These are phyloP conservation scores for Rhodotorula sp. DNA, from an alignment of 1,284 basidiomycete genomes.

Conservation along the genomic window DNA sequence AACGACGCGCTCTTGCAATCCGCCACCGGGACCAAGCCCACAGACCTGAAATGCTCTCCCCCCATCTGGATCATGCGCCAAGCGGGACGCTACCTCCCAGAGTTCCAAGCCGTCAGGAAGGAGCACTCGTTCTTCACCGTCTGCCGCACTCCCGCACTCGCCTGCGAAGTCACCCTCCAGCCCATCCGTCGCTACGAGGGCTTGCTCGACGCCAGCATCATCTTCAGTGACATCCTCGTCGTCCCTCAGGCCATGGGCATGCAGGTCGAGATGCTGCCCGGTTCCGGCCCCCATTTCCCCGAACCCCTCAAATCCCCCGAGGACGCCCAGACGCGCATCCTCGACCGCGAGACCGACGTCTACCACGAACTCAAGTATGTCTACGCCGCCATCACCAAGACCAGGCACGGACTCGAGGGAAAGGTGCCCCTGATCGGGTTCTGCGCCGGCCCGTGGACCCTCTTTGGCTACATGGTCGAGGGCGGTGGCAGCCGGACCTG, in stretches of 20 bases:
- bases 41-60: slow-evolving; percentile 68
- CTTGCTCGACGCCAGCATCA: slow-evolving; percentile 86
- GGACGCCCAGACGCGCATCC: slow-evolving; percentile 59
- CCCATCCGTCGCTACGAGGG: slow-evolving; percentile 82
- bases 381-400: slow-evolving; percentile 80
- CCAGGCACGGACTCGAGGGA: slow-evolving; percentile 71
- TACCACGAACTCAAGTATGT: slow-evolving; percentile 82
- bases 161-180: slow-evolving; percentile 82
- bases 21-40: slow-evolving; percentile 60
- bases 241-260: slow-evolving; percentile 93
- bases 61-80: slow-evolving; percentile 99
- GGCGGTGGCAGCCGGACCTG: slow-evolving; percentile 85
- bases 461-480: slow-evolving; percentile 96
- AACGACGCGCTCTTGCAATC: slow-evolving; percentile 90
- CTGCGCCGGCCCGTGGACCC: slow-evolving; percentile 92
- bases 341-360: slow-evolving; percentile 63
- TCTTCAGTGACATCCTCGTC: slow-evolving; percentile 92
- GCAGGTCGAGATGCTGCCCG: slow-evolving; percentile 86
- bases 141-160: slow-evolving; percentile 81
- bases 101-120: slow-evolving; percentile 70
- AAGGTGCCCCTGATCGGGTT: slow-evolving; percentile 93
- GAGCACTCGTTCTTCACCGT: slow-evolving; percentile 89
- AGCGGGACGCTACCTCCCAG: slow-evolving; percentile 54
- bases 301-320: slow-evolving; percentile 72
- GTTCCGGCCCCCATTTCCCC: slow-evolving; percentile 73